Percentiles rank a stretch among this genome's conserved stretches.
These are phyloP conservation scores for Chlorella sp. DNA, from an alignment of 139 green algal genomes.

Conservation along the genomic window DNA sequence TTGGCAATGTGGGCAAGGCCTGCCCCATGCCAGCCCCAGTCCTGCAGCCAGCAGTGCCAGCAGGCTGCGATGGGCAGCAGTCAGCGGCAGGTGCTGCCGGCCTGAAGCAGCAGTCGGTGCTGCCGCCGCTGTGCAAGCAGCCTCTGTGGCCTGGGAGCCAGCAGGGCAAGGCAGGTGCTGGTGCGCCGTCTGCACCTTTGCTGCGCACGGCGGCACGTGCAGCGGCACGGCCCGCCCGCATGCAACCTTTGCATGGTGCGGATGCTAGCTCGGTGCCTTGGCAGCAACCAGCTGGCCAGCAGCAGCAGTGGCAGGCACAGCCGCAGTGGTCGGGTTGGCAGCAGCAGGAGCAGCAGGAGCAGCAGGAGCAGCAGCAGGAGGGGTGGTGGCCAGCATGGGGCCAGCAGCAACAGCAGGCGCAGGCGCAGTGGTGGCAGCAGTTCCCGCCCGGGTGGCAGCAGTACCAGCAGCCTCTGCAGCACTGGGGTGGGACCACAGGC, in stretches of 20 bases:
- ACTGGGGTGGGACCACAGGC: too few relatives aligned
- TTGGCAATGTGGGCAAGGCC: background rate
- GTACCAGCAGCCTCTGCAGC: too few relatives aligned
- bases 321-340: background rate
- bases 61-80: background rate
- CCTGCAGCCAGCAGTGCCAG: too few relatives aligned
- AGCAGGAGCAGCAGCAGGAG: background rate
- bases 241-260: background rate
- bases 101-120: background rate
- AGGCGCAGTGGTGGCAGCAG: background rate
- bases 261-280: too few relatives aligned
- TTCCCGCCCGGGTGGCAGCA: too few relatives aligned
- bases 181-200: background rate
- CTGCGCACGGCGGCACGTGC: conserved; percentile 12
- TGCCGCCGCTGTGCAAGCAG: background rate
- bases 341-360: background rate
- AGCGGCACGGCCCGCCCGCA: background rate
- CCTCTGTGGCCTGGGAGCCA: background rate
- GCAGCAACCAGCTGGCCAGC: background rate
- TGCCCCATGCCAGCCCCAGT: background rate
- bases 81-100: too few relatives aligned
- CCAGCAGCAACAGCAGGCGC: background rate
- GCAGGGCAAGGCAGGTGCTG: background rate
- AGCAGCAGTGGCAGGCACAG: background rate
- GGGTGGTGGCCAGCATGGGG: background rate